These are phyloP conservation scores for Cylindrotheca closterium DNA, from an alignment of 108 stramenopile genomes.

Conservation along the genomic window DNA sequence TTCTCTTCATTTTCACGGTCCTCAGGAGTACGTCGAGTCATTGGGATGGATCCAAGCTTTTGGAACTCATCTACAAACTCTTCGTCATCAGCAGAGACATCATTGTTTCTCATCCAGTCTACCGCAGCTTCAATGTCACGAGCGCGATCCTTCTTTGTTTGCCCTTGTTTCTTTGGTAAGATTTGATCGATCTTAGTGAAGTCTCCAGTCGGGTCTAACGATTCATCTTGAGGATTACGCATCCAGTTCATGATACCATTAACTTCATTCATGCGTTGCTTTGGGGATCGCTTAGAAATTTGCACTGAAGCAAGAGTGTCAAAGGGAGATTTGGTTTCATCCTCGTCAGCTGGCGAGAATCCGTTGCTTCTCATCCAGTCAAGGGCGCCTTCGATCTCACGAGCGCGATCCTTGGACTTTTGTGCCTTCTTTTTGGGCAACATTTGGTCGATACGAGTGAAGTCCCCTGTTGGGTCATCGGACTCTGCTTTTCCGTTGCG, in stretches of 20 bases:
- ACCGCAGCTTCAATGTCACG: slow-evolving; percentile 37
- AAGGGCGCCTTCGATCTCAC: slow-evolving; percentile 27
- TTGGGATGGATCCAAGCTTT: slow-evolving; percentile 8
- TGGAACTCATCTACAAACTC: slow-evolving; percentile 7
- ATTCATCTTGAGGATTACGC: slow-evolving; percentile 3
- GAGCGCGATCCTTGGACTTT: slow-evolving; percentile 16
- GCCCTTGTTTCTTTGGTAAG: slow-evolving; percentile 4
- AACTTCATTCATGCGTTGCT: slow-evolving; percentile 18
- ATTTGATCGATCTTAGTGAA: slow-evolving; percentile 20
- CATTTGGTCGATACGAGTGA: slow-evolving; percentile 26
- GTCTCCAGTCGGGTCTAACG: slow-evolving; percentile 18
- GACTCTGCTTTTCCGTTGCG: slow-evolving; percentile 16
- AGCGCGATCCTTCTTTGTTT: slow-evolving; percentile 24
- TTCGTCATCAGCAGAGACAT: neutral
- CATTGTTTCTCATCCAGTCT: slow-evolving; percentile 19
- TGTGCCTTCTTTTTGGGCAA: slow-evolving; percentile 13
- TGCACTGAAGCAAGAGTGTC: slow-evolving; percentile 24
- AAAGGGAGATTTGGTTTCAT: slow-evolving; percentile 11
- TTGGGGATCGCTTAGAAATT: slow-evolving; percentile 10
- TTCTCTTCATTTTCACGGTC: slow-evolving; percentile 17
- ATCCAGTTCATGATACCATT: slow-evolving; percentile 24
- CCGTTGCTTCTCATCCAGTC: slow-evolving; percentile 40
- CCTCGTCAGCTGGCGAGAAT: neutral
- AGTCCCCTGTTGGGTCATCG: slow-evolving; percentile 15
- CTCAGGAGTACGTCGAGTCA: slow-evolving; percentile 8